phyloP scores from a whole-genome alignment of 257 asterid species.

The Solanum ossicruentum region DNA sequence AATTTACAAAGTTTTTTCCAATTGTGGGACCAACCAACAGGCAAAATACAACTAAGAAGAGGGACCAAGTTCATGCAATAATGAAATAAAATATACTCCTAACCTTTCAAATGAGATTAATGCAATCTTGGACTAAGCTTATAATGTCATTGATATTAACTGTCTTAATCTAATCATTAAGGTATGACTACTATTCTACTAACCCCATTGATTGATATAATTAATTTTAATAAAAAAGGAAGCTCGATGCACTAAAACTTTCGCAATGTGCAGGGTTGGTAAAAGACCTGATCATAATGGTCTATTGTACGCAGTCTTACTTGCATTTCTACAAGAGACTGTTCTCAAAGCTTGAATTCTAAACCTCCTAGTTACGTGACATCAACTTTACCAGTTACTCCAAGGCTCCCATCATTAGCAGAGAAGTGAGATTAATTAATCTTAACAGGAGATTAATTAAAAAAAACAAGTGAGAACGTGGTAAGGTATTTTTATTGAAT shows the following conservation, averaged over 20 bases:
- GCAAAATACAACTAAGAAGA: slow-evolving; percentile 49
- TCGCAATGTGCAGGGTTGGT: rapidly evolving
- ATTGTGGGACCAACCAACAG: slow-evolving; percentile 41
- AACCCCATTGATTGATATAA: slow-evolving; percentile 15
- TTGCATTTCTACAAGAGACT: no score
- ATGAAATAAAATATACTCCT: slow-evolving; percentile 3
- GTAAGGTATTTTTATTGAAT: slow-evolving; percentile 2
- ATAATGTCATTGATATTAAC: slow-evolving; percentile 6
- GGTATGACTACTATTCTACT: neutral
- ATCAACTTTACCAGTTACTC: no score
- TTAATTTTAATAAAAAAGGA: neutral
- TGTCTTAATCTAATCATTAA: slow-evolving; percentile 10
- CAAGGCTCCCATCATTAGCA: no score
- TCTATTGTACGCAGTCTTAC: no score
- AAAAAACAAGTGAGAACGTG: slow-evolving; percentile 34
- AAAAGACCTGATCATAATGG: no score
- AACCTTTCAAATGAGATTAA: slow-evolving; percentile 3
- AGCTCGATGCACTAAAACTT: no score
- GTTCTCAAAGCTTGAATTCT: no score
- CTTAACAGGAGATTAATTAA: slow-evolving; percentile 10
- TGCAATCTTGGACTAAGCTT: slow-evolving; percentile 8
- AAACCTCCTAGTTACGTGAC: no score
- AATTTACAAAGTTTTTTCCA: slow-evolving; percentile 18
- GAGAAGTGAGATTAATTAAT: neutral
- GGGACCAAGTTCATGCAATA: slow-evolving; percentile 33